Evolutionary conservation across 208 protist genomes (phyloP).

Genomic region (Leptomonas pyrrhocoris): DNA sequence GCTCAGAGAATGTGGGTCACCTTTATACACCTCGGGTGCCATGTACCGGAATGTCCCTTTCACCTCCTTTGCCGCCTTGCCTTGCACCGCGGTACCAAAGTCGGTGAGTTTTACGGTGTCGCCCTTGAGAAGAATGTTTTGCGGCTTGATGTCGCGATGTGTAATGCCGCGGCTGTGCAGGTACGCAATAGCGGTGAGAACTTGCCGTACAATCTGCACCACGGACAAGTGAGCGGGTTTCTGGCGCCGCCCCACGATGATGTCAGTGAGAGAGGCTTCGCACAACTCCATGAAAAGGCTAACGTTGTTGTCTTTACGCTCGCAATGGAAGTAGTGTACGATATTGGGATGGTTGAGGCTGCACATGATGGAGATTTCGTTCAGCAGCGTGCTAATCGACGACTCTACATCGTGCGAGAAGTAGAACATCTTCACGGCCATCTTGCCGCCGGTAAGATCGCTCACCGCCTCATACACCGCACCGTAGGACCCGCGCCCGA

Average conservation of each 20-base stretch:
- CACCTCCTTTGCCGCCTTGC: conserved; percentile 73
- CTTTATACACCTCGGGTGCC: conserved; percentile 91
- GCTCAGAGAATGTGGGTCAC: conserved; percentile 75
- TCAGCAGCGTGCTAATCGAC: conserved; percentile 83
- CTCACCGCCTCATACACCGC: conserved; percentile 91
- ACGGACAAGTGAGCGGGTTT: conserved; percentile 72
- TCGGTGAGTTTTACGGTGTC: conserved; percentile 97
- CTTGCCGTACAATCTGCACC: conserved; percentile 90
- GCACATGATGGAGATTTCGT: conserved; percentile 93
- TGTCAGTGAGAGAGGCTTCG: conserved; percentile 82
- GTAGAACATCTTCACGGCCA: conserved; percentile 94
- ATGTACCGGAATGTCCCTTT: conserved; percentile 94
- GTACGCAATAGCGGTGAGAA: conserved; percentile 96
- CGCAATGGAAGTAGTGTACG: conserved; percentile 93
- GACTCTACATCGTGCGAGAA: conserved; percentile 71
- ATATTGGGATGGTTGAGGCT: conserved; percentile 92
- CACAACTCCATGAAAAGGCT: conserved; percentile 94
- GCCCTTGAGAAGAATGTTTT: conserved; percentile 94
- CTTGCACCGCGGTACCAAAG: conserved; percentile 93
- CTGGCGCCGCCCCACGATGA: conserved; percentile 57
- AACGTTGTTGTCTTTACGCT: conserved; percentile 85
- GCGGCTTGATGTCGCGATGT: conserved; percentile 98
- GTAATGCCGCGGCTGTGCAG: conserved; percentile 97
- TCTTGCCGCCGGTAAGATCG: conserved; percentile 91
- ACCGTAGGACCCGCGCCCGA: conserved; percentile 88